Evolutionary conservation across 805 yeast species (phyloP).

Genomic region (Blastobotrys parvus): DNA sequence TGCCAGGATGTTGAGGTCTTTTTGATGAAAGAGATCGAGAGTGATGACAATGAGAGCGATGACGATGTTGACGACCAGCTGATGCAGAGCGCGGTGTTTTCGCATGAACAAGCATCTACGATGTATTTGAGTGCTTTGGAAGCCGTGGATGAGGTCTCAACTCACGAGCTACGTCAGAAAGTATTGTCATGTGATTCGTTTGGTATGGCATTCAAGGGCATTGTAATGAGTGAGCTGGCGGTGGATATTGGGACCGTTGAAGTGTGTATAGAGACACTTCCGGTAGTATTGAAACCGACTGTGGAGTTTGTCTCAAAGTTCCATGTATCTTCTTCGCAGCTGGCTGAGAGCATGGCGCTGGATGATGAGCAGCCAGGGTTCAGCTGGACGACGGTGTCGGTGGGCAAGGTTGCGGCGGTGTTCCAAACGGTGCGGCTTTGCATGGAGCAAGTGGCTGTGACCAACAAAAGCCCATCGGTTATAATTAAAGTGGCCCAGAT

Average conservation of each 20-base stretch:
- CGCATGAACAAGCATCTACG: conserved; percentile 61
- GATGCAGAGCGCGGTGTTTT: conserved; percentile 47
- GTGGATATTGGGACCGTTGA: conserved; percentile 7
- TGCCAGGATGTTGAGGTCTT: conserved; percentile 4
- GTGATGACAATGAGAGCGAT: conserved; percentile 11
- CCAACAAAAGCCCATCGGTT: too few species aligned
- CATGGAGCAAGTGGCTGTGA: too few species aligned
- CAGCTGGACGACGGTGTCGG: too few species aligned
- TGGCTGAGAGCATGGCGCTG: not conserved
- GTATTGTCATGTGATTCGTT: conserved; percentile 5
- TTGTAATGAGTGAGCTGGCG: conserved; percentile 23
- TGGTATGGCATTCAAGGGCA: conserved; percentile 17
- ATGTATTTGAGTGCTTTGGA: conserved; percentile 79
- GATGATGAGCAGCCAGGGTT: not conserved
- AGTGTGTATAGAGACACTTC: not conserved
- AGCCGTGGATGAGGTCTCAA: conserved; percentile 30
- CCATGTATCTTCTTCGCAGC: not conserved
- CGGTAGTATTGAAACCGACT: not conserved
- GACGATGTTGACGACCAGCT: conserved; percentile 15
- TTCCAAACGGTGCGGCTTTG: too few species aligned
- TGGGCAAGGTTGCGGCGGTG: too few species aligned
- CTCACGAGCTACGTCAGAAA: conserved; percentile 5
- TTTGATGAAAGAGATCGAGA: conserved; percentile 2
- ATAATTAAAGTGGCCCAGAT: too few species aligned
- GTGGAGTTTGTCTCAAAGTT: not conserved